Base-by-base conservation (phyloP, 1,284 basidiomycete species). In the Amylostereum areolatum region DNA sequence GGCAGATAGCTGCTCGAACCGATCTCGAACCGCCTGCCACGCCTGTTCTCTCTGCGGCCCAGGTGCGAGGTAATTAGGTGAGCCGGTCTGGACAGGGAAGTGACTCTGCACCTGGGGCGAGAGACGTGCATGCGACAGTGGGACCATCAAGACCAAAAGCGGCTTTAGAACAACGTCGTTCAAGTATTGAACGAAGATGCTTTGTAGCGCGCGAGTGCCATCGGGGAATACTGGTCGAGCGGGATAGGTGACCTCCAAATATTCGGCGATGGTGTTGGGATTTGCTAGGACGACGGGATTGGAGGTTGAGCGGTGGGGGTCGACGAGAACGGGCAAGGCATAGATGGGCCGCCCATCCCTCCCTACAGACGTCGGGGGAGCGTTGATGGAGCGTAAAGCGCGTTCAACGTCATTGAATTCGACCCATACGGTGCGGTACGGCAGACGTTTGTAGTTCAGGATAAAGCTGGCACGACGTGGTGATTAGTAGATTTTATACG, bases 371-470 rank as follows among this genome's bases (percentile, higher is more conserved):
- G 78, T 77, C 1, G 82, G 77, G 3, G 75, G 77, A 0, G 83
- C 85, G 3, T 75, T 74, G 35, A 85, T 77, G 3, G 72, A 66
- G 24, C 71, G 74, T 27, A 88, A 60, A 2, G 78, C 81, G 9
- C 67, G 57, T 56, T 87, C 83, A 31, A 88, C 73, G 37, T 88
- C 79, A 35, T 80, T 73, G 53, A 85, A 77, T 43, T 85, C 81
- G 37, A 88, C 68, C 82, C 83, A 86, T 28, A 73, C 66, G 1
- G 85, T 88, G 43, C 73, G 74, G 57, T 87, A 82, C 3, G 73
- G 75, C 3, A 88, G 72, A 2, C 81, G 74, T 59, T 88, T 87
- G 60, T 76, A 87, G 59, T 88, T 87, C 24, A 88, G 66, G 44
- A 87, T 81, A 45, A 86, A 76, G 41, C 85, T 86, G 53, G 24